A percentile compares a stretch with the other conserved stretches of the same genome.
Conservation (phyloP, 1,139 yeast species). For the Yamadazyma jaroonii region DNA sequence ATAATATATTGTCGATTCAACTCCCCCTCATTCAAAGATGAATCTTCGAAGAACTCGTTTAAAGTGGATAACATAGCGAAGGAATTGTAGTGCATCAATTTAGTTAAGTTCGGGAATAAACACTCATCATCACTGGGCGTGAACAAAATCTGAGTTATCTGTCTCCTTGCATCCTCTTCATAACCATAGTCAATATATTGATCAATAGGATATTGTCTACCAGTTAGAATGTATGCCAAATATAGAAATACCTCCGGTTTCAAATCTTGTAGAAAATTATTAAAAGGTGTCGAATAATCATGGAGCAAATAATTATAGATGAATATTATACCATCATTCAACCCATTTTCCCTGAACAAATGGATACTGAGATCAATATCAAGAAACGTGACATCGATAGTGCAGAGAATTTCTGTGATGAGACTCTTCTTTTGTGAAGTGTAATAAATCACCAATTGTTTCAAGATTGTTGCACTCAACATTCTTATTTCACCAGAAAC, state of each 20-base stretch:
- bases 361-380: slow-evolving; percentile 71
- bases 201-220: slow-evolving; percentile 77
- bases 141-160: slow-evolving; percentile 3
- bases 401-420: slow-evolving; percentile 65
- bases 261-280: slow-evolving; percentile 50
- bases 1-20: slow-evolving; percentile 64
- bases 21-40: slow-evolving; percentile 54
- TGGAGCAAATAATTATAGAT: slow-evolving; percentile 64
- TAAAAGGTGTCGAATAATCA: slow-evolving; percentile 68
- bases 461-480: slow-evolving; percentile 63
- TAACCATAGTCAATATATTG: slow-evolving; percentile 28
- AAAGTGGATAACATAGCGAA: slow-evolving; percentile 60
- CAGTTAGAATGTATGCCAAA: slow-evolving; percentile 67
- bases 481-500: slow-evolving; percentile 39
- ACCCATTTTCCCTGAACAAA: slow-evolving; percentile 51
- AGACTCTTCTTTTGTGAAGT: slow-evolving; percentile 38
- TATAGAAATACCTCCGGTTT: slow-evolving; percentile 51
- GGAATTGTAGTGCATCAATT: slow-evolving; percentile 50
- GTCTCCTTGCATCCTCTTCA: slow-evolving; percentile 4
- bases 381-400: slow-evolving; percentile 59
- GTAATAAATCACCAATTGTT: slow-evolving; percentile 54
- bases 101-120: slow-evolving; percentile 58
- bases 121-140: slow-evolving; percentile 22
- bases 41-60: slow-evolving; percentile 79
- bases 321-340: slow-evolving; percentile 61